Conservation (phyloP, 2,329 filamentous ascomycete genomes). For the Calonectria honghensis region DNA sequence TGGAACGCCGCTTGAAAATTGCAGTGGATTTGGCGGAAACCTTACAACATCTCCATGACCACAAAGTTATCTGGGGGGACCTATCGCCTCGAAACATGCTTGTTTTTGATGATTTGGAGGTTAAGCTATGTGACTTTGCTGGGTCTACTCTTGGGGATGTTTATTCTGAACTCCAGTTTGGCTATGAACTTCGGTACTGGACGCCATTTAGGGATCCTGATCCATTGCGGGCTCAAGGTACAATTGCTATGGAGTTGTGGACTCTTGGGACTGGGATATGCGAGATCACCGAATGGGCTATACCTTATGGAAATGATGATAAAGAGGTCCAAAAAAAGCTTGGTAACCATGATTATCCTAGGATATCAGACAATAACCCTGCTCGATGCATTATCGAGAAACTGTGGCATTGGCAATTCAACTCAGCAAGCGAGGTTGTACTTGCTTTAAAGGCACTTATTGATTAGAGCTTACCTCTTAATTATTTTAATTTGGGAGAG, state of each 20-base stretch:
- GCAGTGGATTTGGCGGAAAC: slow-evolving; percentile 9
- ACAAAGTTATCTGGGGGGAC: slow-evolving; percentile 2
- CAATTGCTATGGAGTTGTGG: slow-evolving; percentile 10
- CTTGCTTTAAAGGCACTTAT: neutral
- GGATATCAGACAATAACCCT: neutral
- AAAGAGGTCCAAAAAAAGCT: neutral
- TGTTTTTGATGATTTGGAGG: slow-evolving; percentile 1
- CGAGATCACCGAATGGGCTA: slow-evolving; percentile 10
- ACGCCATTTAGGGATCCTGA: neutral
- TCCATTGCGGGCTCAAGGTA: neutral
- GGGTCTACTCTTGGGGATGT: slow-evolving; percentile 4
- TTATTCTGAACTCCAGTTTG: neutral
- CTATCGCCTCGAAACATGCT: slow-evolving; percentile 11
- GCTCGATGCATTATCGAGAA: neutral
- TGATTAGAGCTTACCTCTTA: neutral
- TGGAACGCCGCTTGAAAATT: slow-evolving; percentile 6
- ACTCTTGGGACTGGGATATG: neutral
- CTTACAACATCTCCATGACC: slow-evolving; percentile 3
- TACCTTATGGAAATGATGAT: neutral
- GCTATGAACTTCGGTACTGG: slow-evolving; percentile 2
- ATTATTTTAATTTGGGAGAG: neutral
- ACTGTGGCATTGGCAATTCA: slow-evolving; percentile 11
- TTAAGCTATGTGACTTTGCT: slow-evolving; percentile 17
- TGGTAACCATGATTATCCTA: neutral
- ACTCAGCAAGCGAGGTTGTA: neutral